Evolutionary conservation across 257 asterid species (phyloP).

Genomic region (Oldenlandia corymbosa): DNA sequence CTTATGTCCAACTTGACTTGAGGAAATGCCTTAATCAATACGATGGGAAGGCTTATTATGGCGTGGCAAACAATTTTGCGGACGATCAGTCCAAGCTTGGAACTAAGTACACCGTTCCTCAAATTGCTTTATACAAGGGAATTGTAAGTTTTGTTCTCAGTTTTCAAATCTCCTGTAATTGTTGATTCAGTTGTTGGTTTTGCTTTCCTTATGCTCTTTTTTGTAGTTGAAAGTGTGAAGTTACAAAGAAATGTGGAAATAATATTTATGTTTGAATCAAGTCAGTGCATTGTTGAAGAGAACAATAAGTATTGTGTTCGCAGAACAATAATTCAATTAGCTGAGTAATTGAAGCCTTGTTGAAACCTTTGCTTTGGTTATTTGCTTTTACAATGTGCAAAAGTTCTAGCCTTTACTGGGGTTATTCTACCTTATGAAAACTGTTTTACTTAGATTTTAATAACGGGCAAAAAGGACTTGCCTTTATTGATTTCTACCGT

Average conservation of each 20-base stretch:
- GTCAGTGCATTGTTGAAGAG: background rate
- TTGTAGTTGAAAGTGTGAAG: background rate
- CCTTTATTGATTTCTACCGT: background rate
- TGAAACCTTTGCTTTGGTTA: background rate
- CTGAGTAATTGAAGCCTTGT: background rate
- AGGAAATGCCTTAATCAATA: constrained; percentile 76
- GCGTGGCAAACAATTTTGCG: constrained; percentile 71
- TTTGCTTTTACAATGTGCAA: background rate
- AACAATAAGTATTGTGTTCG: background rate
- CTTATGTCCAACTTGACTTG: constrained; percentile 67
- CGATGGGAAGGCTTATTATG: constrained; percentile 65
- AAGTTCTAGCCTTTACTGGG: too few species aligned
- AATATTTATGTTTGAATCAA: background rate
- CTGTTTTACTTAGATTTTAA: too few species aligned
- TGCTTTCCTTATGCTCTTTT: background rate
- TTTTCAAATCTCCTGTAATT: too few species aligned
- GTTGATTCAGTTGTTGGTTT: background rate
- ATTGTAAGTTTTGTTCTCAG: constrained; percentile 48
- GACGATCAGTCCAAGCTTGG: constrained; percentile 93
- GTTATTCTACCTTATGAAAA: too few species aligned
- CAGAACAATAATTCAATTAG: background rate
- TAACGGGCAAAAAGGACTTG: too few species aligned
- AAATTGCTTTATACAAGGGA: constrained; percentile 86
- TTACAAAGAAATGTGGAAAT: background rate
- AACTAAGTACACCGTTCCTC: constrained; percentile 77